Evolutionary conservation across 2,329 filamentous ascomycete species (phyloP).

Genomic region (Clonostachys solani): DNA sequence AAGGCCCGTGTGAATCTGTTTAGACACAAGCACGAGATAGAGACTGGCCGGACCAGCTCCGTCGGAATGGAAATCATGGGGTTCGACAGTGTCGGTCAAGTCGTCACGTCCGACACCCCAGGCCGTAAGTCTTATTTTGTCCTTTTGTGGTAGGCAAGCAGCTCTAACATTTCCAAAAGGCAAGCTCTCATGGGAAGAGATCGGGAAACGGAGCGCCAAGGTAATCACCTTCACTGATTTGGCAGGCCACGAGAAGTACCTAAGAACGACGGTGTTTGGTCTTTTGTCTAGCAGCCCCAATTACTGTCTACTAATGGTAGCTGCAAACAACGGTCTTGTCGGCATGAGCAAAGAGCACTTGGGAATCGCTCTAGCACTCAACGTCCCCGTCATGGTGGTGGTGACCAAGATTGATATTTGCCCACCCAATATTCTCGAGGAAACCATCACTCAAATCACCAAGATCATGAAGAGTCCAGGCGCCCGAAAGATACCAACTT

Average conservation of each 20-base stretch:
- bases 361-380: conserved; percentile 88
- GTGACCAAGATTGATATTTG: conserved; percentile 99
- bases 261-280: conserved; percentile 94
- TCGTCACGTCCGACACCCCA: conserved; percentile 76
- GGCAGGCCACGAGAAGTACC: conserved; percentile 91
- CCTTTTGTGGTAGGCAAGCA: background rate
- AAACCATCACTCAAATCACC: conserved; percentile 87
- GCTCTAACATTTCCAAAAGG: conserved; percentile 18
- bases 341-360: conserved; percentile 99
- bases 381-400: conserved; percentile 96
- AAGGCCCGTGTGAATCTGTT: conserved; percentile 94
- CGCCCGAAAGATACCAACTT: conserved; percentile 91
- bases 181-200: conserved; percentile 91
- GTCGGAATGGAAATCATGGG: conserved; percentile 99
- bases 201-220: conserved; percentile 90
- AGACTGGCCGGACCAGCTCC: conserved; percentile 90
- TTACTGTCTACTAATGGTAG: conserved; percentile 97
- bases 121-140: conserved; percentile 57
- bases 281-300: conserved; percentile 92
- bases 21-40: conserved; percentile 95
- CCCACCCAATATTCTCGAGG: conserved; percentile 88
- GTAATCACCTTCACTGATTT: conserved; percentile 96
- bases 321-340: conserved; percentile 93
- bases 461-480: conserved; percentile 93
- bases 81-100: conserved; percentile 81